Base-by-base conservation (phyloP, 2,329 filamentous ascomycete species). In the Metarhizium sp. region DNA sequence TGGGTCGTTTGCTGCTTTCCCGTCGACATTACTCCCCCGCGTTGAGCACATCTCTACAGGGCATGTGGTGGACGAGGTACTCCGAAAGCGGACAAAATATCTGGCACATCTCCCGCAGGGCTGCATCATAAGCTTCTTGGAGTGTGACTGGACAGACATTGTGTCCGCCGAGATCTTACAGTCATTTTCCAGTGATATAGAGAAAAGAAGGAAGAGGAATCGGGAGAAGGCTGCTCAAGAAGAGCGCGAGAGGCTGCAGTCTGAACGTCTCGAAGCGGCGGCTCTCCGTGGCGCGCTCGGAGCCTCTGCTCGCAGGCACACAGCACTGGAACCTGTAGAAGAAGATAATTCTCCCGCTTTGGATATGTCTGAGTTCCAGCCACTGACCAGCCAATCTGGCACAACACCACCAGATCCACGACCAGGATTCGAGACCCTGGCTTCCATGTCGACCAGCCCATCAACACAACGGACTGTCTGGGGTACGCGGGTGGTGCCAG, bases 111-210 rank as follows among this genome's bases (percentile, higher is more conserved):
- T 96, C 6, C 92, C 92, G 0, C 85, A 88, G 52, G 92, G 92
- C n/a, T 96, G 91, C 67, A 87, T 95, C 61, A 88, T 96, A 46
- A 90, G 80, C 61, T 96, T 96, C 64, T 71, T 96, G 1, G 92
- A 96, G 71, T 96, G 92, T 66, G 91, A 96, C 68, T 96, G 92
- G 92, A 91, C 89, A 3, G 91, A 95, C 61, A 88, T 94, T 42
- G 88, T 96, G 5, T 79, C 84, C 3, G 78, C 84, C 1, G 86
- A 89, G 52, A 80, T 89, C 3, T 75, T 96, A n/a, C 84, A 84
- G 43, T 78, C 79, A 1, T 96, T 96, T 70, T 76, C 79, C n/a
- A 72, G 77, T 0, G 90, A 96, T 57, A 87, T 94, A 53, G 87
- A 89, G 60, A 80, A 82, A 55, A 80, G 92, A 53, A 79, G 90